Percentiles rank a stretch among this genome's conserved stretches.
phyloP scores from a whole-genome alignment of 352 stramenopile species.

The Phytophthora aleatoria region DNA sequence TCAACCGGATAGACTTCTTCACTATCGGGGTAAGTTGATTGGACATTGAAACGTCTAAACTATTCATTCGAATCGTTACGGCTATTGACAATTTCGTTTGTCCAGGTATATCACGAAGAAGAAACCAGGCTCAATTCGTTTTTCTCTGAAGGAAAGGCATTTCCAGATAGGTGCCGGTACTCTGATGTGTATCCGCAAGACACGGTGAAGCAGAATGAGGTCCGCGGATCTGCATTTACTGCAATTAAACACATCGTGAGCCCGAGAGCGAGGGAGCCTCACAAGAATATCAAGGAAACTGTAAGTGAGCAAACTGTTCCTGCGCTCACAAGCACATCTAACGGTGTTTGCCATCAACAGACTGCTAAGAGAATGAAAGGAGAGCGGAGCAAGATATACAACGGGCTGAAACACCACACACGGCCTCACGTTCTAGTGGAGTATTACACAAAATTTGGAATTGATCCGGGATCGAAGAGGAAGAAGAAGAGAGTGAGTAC shows the following conservation, averaged over 20 bases:
- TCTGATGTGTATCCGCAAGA: constrained; percentile 6
- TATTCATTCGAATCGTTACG: neutral
- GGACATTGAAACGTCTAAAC: neutral
- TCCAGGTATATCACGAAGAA: constrained; percentile 71
- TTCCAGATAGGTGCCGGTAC: constrained; percentile 4
- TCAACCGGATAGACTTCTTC: constrained; percentile 76
- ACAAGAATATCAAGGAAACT: constrained; percentile 23
- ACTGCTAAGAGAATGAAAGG: constrained; percentile 55
- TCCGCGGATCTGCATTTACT: constrained; percentile 14
- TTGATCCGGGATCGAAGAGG: constrained; percentile 53
- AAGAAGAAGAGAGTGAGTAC: constrained; percentile 71
- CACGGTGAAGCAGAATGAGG: constrained; percentile 11
- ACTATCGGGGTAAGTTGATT: constrained; percentile 60
- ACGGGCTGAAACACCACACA: constrained; percentile 58
- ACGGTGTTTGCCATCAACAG: constrained; percentile 27
- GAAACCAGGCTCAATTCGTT: constrained; percentile 38
- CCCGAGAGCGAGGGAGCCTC: constrained; percentile 6
- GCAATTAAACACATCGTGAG: constrained; percentile 23
- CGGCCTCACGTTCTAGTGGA: constrained; percentile 37
- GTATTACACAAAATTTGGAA: constrained; percentile 78
- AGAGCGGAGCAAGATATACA: constrained; percentile 61
- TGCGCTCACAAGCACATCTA: neutral
- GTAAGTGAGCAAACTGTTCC: constrained; percentile 20
- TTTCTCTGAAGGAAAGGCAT: constrained; percentile 13
- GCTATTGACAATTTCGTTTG: neutral